Percentiles rank a stretch among this genome's conserved stretches.
Evolutionary conservation across 2,329 filamentous ascomycete genomes (phyloP).

Genomic region (Venturia asperata): DNA sequence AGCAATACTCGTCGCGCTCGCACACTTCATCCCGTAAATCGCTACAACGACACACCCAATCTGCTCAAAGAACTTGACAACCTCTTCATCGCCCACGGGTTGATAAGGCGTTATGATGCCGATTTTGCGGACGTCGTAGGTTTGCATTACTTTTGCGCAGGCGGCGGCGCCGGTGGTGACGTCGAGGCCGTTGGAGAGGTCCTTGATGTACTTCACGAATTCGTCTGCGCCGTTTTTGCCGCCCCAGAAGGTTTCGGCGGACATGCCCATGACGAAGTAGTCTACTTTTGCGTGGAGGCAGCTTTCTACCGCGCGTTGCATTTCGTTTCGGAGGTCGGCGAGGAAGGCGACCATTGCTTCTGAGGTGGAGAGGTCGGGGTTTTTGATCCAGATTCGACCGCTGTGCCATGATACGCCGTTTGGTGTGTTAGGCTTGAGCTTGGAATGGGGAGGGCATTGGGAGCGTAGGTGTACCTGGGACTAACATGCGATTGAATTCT

Average conservation of each 20-base stretch:
- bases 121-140: slow-evolving; percentile 27
- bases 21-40: slow-evolving; percentile 29
- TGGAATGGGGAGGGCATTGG: background rate
- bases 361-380: slow-evolving; percentile 28
- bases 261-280: slow-evolving; percentile 32
- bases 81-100: slow-evolving; percentile 29
- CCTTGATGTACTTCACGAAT: slow-evolving; percentile 29
- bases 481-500: slow-evolving; percentile 30
- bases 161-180: slow-evolving; percentile 30
- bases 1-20: slow-evolving; percentile 14
- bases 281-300: slow-evolving; percentile 28
- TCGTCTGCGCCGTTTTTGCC: slow-evolving; percentile 28
- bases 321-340: slow-evolving; percentile 27
- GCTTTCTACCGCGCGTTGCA: slow-evolving; percentile 27
- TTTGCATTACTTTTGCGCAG: slow-evolving; percentile 27
- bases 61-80: slow-evolving; percentile 29
- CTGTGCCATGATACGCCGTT: slow-evolving; percentile 29
- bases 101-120: slow-evolving; percentile 31
- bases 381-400: slow-evolving; percentile 28
- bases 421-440: slow-evolving; percentile 20
- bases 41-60: slow-evolving; percentile 27
- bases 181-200: slow-evolving; percentile 27
- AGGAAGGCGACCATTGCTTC: slow-evolving; percentile 30
- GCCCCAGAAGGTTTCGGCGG: slow-evolving; percentile 31
- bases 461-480: slow-evolving; percentile 23